Percentiles rank a stretch among this genome's conserved stretches.
Conservation (phyloP, 176 grass and related monocot genomes). For the Oryza glumipatula region DNA sequence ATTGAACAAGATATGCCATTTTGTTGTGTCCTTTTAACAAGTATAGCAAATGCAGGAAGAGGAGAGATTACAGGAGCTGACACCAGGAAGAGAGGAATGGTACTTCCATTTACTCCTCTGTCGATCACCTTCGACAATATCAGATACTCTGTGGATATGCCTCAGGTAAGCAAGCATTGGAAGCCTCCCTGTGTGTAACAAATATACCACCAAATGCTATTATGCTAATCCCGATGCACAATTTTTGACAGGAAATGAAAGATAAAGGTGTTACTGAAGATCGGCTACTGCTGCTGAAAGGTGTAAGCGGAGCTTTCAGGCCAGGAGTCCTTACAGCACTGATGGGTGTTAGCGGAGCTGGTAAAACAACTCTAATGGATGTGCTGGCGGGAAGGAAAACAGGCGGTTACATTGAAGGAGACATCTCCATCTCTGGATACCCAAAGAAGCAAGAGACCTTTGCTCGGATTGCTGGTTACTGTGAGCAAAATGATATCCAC, state of each 20-base stretch:
- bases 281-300: constrained; percentile 74
- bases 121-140: constrained; percentile 79
- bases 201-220: constrained; percentile 23
- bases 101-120: constrained; percentile 81
- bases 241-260: constrained; percentile 85
- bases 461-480: constrained; percentile 90
- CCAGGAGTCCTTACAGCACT: constrained; percentile 92
- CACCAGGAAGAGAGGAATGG: constrained; percentile 80
- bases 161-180: constrained; percentile 60
- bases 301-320: constrained; percentile 87
- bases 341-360: constrained; percentile 93
- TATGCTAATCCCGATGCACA: constrained; percentile 13
- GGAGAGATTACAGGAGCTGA: constrained; percentile 48
- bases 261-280: constrained; percentile 68
- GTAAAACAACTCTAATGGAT: constrained; percentile 97
- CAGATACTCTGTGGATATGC: constrained; percentile 92
- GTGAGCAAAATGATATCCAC: constrained; percentile 96
- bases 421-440: constrained; percentile 85
- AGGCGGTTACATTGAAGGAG: constrained; percentile 86
- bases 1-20: constrained; percentile 1
- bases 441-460: constrained; percentile 97
- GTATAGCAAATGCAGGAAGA: constrained; percentile 59
- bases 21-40: constrained; percentile 32
- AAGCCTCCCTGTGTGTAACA: neutral
- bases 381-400: constrained; percentile 91